A percentile compares a stretch with the other conserved stretches of the same genome.
phyloP scores from a whole-genome alignment of 2,329 filamentous ascomycete genomes.

The Talaromyces sp. region DNA sequence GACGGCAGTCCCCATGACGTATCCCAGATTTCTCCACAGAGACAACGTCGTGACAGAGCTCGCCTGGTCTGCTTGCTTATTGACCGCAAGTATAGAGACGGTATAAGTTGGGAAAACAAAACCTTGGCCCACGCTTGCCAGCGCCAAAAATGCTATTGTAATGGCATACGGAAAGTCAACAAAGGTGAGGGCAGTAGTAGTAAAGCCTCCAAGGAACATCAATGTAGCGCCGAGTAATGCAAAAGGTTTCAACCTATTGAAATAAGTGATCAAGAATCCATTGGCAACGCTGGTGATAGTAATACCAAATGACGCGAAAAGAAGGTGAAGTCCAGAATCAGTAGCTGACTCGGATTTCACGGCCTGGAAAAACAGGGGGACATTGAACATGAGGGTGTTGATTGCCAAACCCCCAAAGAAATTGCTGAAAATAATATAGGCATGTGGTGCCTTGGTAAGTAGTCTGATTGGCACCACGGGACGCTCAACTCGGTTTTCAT shows the following conservation, averaged over 20 bases:
- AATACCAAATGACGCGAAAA: slow-evolving; percentile 56
- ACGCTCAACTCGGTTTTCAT: slow-evolving; percentile 41
- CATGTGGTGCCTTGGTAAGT: slow-evolving; percentile 43
- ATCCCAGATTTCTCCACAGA: slow-evolving; percentile 66
- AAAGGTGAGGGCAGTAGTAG: slow-evolving; percentile 45
- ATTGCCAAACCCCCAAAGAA: slow-evolving; percentile 48
- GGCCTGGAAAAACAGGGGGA: slow-evolving; percentile 71
- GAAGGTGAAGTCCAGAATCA: slow-evolving; percentile 65
- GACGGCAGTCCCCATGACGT: slow-evolving; percentile 66
- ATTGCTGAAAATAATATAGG: slow-evolving; percentile 48
- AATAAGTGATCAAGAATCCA: slow-evolving; percentile 59
- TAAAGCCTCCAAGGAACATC: slow-evolving; percentile 48
- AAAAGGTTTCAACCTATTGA: slow-evolving; percentile 56
- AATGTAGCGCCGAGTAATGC: slow-evolving; percentile 48
- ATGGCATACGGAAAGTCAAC: slow-evolving; percentile 47
- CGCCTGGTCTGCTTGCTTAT: slow-evolving; percentile 58
- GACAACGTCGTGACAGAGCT: slow-evolving; percentile 66
- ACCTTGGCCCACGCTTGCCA: slow-evolving; percentile 55
- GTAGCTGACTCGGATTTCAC: slow-evolving; percentile 66
- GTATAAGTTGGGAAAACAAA: slow-evolving; percentile 62
- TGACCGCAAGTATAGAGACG: slow-evolving; percentile 58
- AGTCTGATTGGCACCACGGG: slow-evolving; percentile 49
- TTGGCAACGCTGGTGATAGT: slow-evolving; percentile 53
- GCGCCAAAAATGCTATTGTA: slow-evolving; percentile 56
- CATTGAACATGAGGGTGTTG: slow-evolving; percentile 61